Evolutionary conservation across 371 early-diverging fungal genomes (phyloP).

Genomic region (Mucor indicus): DNA sequence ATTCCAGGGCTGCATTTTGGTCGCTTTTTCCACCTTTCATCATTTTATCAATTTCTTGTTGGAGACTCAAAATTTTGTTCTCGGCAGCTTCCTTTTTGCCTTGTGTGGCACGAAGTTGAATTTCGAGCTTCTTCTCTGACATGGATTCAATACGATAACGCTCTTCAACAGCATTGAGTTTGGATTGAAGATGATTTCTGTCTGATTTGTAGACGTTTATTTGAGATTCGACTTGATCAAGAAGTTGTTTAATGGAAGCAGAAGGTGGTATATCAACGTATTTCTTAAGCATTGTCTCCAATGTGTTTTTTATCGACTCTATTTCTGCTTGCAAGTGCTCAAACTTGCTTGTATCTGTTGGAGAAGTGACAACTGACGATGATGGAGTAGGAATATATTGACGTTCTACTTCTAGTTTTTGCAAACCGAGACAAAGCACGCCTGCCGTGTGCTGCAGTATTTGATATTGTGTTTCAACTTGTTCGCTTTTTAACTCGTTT

Average conservation of each 20-base stretch:
- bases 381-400: background rate
- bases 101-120: constrained; percentile 31
- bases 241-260: background rate
- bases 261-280: constrained; percentile 1
- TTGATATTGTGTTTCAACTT: constrained; percentile 61
- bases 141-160: constrained; percentile 17
- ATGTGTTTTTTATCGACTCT: constrained; percentile 6
- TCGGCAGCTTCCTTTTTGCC: constrained; percentile 26
- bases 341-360: background rate
- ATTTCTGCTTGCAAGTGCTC: constrained; percentile 1
- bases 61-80: background rate
- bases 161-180: constrained; percentile 20
- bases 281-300: constrained; percentile 3
- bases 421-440: constrained; percentile 51
- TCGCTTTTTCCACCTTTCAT: too few species aligned
- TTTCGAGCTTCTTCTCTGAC: constrained; percentile 28
- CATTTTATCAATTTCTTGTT: constrained; percentile 7
- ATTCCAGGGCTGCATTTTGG: too few species aligned
- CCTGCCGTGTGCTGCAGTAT: constrained; percentile 72
- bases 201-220: constrained; percentile 18
- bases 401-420: constrained; percentile 30
- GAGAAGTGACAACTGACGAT: background rate
- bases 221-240: constrained; percentile 21
- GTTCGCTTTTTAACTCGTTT: constrained; percentile 56
- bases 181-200: constrained; percentile 14